These are phyloP conservation scores for Ehretia macrophylla DNA, from an alignment of 257 asterid species.

Conservation along the genomic window DNA sequence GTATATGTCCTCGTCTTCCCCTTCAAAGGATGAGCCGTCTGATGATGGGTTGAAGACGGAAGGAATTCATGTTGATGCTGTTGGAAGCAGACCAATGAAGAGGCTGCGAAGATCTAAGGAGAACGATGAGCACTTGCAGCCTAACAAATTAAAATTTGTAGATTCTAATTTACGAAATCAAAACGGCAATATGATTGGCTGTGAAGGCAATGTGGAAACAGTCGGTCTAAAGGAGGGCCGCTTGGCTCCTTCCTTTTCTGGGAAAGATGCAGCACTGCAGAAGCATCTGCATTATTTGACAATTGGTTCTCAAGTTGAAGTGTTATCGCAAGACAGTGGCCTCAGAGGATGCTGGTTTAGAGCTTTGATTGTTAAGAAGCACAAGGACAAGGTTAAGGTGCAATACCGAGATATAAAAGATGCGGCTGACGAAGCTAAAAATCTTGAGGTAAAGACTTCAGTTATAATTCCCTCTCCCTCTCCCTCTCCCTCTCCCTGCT, in stretches of 20 bases:
- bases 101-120: slow-evolving; percentile 54
- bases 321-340: slow-evolving; percentile 85
- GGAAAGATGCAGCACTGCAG: slow-evolving; percentile 11
- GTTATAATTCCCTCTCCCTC: too few species aligned
- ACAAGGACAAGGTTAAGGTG: slow-evolving; percentile 68
- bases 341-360: slow-evolving; percentile 91
- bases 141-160: slow-evolving; percentile 17
- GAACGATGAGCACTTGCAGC: slow-evolving; percentile 21
- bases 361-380: slow-evolving; percentile 62
- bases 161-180: slow-evolving; percentile 21
- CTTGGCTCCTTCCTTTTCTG: slow-evolving; percentile 11
- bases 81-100: slow-evolving; percentile 50
- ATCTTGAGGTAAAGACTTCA: slow-evolving; percentile 52
- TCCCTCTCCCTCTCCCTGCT: not conserved
- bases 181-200: not conserved
- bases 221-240: slow-evolving; percentile 15
- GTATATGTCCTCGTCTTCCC: slow-evolving; percentile 20
- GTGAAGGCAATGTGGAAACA: slow-evolving; percentile 9
- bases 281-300: slow-evolving; percentile 22
- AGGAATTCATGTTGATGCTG: slow-evolving; percentile 24
- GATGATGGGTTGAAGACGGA: slow-evolving; percentile 24
- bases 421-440: slow-evolving; percentile 61
- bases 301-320: slow-evolving; percentile 70
- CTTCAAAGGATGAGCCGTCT: slow-evolving; percentile 11
- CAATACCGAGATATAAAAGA: slow-evolving; percentile 68